phyloP scores from a whole-genome alignment of 306 rosid genomes.

The Comarum palustre region DNA sequence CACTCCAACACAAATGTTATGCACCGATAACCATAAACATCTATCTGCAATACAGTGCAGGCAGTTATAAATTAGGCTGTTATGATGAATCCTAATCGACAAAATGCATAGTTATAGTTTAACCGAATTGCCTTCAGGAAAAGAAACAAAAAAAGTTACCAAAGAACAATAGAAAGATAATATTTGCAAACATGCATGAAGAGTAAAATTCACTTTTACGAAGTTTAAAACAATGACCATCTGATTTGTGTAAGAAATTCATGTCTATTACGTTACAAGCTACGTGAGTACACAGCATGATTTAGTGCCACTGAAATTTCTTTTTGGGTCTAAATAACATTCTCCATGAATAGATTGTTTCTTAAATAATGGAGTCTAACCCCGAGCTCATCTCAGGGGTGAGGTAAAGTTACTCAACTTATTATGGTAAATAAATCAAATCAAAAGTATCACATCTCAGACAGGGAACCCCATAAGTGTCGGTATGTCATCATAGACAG shows the following conservation, averaged over 20 bases:
- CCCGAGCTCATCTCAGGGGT: background rate
- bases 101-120: background rate
- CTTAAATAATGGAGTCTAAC: background rate
- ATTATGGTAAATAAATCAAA: background rate
- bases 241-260: background rate
- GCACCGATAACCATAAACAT: conserved; percentile 53
- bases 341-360: background rate
- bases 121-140: background rate
- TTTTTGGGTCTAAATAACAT: background rate
- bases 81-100: background rate
- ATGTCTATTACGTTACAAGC: background rate
- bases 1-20: conserved; percentile 63
- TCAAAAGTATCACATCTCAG: background rate
- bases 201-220: background rate
- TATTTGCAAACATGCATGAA: background rate
- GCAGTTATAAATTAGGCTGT: conserved; percentile 8
- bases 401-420: background rate
- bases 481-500: background rate
- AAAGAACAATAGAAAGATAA: background rate
- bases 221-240: background rate
- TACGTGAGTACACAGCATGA: background rate
- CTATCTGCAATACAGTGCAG: conserved; percentile 53
- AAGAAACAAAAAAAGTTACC: too few species aligned
- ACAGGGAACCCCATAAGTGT: background rate
- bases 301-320: background rate